Evolutionary conservation across 192 early-diverging fungal species (phyloP).

Genomic region (Borealophlyctis nickersoniae): DNA sequence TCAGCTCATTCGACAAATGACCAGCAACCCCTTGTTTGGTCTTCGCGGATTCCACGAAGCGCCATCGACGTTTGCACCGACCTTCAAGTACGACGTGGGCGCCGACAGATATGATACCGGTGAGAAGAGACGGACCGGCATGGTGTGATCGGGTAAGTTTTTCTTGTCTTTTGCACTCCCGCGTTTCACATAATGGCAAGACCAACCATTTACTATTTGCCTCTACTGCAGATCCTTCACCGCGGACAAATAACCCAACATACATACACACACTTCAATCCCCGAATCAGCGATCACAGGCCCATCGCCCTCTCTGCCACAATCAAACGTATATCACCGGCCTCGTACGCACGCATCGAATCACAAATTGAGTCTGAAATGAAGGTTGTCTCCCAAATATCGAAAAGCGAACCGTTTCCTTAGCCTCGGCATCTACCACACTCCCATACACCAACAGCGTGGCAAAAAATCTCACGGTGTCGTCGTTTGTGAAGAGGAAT

Average conservation of each 20-base stretch:
- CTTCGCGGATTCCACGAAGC: conserved; percentile 75
- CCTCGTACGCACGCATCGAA: conserved; percentile 10
- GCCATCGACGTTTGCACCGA: conserved; percentile 80
- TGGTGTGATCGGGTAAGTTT: conserved; percentile 93
- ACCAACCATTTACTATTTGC: too few species aligned
- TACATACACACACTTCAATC: conserved; percentile 67
- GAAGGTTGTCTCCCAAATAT: too few species aligned
- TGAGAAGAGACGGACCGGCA: conserved; percentile 90
- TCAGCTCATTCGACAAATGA: conserved; percentile 44
- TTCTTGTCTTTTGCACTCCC: too few species aligned
- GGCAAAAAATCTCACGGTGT: too few species aligned
- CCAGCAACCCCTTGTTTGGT: conserved; percentile 65
- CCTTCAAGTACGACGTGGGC: conserved; percentile 89
- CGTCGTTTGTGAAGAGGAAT: too few species aligned
- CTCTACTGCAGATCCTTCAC: conserved; percentile 37
- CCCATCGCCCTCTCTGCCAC: conserved; percentile 68
- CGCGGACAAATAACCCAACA: conserved; percentile 32
- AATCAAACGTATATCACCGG: conserved; percentile 44
- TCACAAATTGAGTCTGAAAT: conserved; percentile 10
- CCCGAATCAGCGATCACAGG: conserved; percentile 77
- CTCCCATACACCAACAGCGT: too few species aligned
- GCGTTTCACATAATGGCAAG: too few species aligned
- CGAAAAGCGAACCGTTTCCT: too few species aligned
- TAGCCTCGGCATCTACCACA: too few species aligned
- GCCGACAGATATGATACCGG: conserved; percentile 83